phyloP scores from a whole-genome alignment of 306 rosid species.

The Rosa lucieae region DNA sequence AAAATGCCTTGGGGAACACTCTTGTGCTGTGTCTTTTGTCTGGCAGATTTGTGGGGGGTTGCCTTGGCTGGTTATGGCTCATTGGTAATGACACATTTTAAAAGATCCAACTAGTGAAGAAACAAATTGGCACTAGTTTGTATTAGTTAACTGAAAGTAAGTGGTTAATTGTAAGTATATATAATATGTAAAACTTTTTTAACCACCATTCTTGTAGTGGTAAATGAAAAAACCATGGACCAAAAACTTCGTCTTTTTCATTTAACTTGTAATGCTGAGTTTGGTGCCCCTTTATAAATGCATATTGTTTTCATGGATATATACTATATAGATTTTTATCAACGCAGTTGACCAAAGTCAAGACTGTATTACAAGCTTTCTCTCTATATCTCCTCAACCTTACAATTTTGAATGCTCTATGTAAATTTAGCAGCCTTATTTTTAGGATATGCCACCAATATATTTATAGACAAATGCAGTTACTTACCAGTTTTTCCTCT shows the following conservation, averaged over 20 bases:
- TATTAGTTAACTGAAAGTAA: background rate
- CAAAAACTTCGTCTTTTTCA: no score
- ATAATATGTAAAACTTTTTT: no score
- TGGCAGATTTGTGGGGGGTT: conserved; percentile 61
- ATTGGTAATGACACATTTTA: conserved; percentile 45
- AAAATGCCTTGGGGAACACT: conserved; percentile 81
- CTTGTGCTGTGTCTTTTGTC: conserved; percentile 57
- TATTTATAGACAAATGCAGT: conserved; percentile 20
- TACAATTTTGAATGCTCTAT: background rate
- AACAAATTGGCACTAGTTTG: background rate
- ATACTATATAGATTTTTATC: no score
- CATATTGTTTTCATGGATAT: no score
- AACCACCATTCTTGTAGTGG: no score
- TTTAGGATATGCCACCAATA: conserved; percentile 5
- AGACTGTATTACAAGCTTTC: background rate
- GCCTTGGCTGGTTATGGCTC: conserved; percentile 82
- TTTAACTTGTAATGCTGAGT: no score
- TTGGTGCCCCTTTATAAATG: no score
- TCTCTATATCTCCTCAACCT: conserved; percentile 15
- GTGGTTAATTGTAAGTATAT: background rate
- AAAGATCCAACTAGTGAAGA: conserved; percentile 8
- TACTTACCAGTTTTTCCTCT: conserved; percentile 6
- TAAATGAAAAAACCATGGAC: no score
- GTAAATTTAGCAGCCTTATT: background rate
- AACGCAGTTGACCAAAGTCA: conserved; percentile 3